These are phyloP conservation scores for Pythium sukuiense DNA, from an alignment of 352 stramenopile species.

Conservation along the genomic window DNA sequence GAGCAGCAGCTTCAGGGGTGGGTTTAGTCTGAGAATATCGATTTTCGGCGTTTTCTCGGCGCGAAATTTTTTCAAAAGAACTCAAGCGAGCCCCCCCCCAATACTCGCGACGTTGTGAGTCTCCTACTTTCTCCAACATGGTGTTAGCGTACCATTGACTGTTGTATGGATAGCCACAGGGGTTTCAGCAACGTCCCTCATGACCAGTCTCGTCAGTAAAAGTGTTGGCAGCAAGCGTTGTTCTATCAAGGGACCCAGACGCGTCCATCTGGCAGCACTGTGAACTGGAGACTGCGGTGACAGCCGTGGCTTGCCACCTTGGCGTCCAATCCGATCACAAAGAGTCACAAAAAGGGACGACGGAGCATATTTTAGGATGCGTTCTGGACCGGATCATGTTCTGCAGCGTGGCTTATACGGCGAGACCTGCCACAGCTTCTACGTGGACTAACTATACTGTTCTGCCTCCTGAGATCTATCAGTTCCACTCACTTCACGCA, in stretches of 20 bases:
- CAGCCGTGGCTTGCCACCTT: background rate
- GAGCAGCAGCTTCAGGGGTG: background rate
- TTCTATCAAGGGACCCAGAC: background rate
- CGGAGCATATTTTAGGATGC: background rate
- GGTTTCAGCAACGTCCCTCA: background rate
- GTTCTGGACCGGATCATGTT: background rate
- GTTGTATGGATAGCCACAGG: too few relatives aligned
- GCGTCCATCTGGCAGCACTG: background rate
- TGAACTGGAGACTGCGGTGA: background rate
- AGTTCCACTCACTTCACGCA: background rate
- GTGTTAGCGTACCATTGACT: too few relatives aligned
- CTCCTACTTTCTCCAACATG: too few relatives aligned
- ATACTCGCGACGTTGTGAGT: too few relatives aligned
- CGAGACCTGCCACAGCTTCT: background rate
- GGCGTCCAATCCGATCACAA: background rate
- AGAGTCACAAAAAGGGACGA: background rate
- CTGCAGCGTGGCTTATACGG: background rate
- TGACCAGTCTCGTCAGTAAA: background rate
- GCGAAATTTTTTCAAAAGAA: background rate
- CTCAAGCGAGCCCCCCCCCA: too few relatives aligned
- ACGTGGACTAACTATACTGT: background rate
- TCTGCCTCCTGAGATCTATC: background rate
- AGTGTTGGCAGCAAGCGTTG: background rate
- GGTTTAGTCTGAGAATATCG: background rate
- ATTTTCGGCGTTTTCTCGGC: background rate